phyloP scores from a whole-genome alignment of 495 filamentous ascomycete genomes.

The Hypoxylon fuscum region DNA sequence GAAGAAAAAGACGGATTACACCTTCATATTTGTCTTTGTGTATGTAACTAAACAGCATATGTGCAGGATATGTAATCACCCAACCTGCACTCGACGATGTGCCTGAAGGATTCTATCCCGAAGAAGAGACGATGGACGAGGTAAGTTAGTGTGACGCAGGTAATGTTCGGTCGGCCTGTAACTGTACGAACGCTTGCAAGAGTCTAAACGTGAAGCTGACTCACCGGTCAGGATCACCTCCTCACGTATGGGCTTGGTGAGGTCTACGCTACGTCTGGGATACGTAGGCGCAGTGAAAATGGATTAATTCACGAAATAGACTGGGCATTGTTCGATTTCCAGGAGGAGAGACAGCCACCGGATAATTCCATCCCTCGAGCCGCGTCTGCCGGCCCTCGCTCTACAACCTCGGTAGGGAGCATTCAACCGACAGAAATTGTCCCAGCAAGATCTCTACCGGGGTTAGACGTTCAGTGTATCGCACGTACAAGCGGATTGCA shows the following conservation, averaged over 20 bases:
- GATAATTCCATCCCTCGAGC: slow-evolving; percentile 68
- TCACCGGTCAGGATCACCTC: slow-evolving; percentile 67
- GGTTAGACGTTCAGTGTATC: slow-evolving; percentile 83
- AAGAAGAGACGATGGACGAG: slow-evolving; percentile 56
- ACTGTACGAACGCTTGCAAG: too few relatives aligned
- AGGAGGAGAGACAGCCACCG: slow-evolving; percentile 72
- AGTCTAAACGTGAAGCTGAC: too few relatives aligned
- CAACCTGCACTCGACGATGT: slow-evolving; percentile 91
- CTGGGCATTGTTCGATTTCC: slow-evolving; percentile 90
- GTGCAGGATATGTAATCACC: slow-evolving; percentile 69
- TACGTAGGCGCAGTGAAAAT: slow-evolving; percentile 71
- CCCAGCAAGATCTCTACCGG: slow-evolving; percentile 63
- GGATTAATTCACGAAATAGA: slow-evolving; percentile 89
- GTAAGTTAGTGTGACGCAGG: slow-evolving; percentile 24
- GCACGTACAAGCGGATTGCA: slow-evolving; percentile 88
- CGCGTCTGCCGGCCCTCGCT: slow-evolving; percentile 55
- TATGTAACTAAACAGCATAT: slow-evolving; percentile 27
- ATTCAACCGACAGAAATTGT: slow-evolving; percentile 56
- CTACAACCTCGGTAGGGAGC: slow-evolving; percentile 28
- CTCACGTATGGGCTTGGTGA: slow-evolving; percentile 80
- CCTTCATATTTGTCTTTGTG: background rate
- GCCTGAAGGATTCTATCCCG: slow-evolving; percentile 77
- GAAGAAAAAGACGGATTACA: slow-evolving; percentile 6
- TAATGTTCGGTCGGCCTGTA: background rate
- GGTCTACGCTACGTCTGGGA: slow-evolving; percentile 87